These are phyloP conservation scores for Striga hermonthica DNA, from an alignment of 305 asterid genomes.

Conservation along the genomic window DNA sequence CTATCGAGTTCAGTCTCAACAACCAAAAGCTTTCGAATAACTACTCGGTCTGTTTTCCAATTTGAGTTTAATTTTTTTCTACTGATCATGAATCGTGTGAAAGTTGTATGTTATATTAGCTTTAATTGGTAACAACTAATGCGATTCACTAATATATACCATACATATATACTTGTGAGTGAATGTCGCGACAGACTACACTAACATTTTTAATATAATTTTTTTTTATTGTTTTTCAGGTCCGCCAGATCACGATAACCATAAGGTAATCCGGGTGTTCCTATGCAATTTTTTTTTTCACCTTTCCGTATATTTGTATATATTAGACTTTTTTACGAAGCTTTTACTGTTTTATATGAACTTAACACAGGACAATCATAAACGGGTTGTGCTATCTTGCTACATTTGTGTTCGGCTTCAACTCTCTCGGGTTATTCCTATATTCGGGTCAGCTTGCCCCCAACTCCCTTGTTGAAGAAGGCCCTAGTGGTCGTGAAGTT, in stretches of 20 bases:
- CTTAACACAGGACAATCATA: slow-evolving; percentile 61
- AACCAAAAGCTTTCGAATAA: slow-evolving; percentile 65
- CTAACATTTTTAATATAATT: neutral
- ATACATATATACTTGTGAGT: too few species aligned
- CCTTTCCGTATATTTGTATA: neutral
- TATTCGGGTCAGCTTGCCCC: slow-evolving; percentile 82
- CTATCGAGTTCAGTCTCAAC: slow-evolving; percentile 54
- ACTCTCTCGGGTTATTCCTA: slow-evolving; percentile 67
- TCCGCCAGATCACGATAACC: slow-evolving; percentile 81
- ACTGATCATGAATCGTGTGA: neutral
- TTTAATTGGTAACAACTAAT: too few species aligned
- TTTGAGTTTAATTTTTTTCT: neutral
- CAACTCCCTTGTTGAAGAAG: slow-evolving; percentile 23
- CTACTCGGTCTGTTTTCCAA: slow-evolving; percentile 53
- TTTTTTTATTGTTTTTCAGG: slow-evolving; percentile 47
- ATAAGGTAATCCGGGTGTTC: slow-evolving; percentile 48
- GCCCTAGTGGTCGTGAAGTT: too few species aligned
- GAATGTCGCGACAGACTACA: too few species aligned
- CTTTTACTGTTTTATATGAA: neutral
- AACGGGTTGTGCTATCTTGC: slow-evolving; percentile 93
- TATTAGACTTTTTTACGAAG: neutral
- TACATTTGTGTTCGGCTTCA: slow-evolving; percentile 77
- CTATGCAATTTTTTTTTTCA: neutral
- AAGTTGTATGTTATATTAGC: neutral
- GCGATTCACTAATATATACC: too few species aligned